Evolutionary conservation across 495 filamentous ascomycete species (phyloP).

Genomic region (Hyaloscypha hepaticicola): DNA sequence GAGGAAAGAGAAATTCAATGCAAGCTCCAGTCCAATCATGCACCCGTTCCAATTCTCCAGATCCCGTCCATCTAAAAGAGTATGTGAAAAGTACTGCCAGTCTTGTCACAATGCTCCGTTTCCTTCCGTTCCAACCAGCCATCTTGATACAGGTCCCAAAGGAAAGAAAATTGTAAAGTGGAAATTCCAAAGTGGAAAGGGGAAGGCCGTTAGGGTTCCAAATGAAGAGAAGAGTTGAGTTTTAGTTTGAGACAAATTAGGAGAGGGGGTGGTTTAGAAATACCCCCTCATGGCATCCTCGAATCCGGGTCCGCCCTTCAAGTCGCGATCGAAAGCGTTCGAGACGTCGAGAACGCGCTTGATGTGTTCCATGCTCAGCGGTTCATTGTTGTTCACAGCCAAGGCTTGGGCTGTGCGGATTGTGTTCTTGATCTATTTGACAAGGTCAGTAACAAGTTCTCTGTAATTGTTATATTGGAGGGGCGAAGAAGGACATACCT

Average conservation of each 20-base stretch:
- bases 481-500: slow-evolving; percentile 39
- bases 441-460: slow-evolving; percentile 22
- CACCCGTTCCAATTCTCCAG: background rate
- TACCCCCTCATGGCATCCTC: slow-evolving; percentile 61
- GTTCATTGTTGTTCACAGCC: slow-evolving; percentile 71
- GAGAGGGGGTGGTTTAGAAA: slow-evolving; percentile 32
- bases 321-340: slow-evolving; percentile 77
- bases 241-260: background rate
- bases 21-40: too few species aligned
- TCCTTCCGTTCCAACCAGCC: background rate
- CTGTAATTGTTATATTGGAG: slow-evolving; percentile 3
- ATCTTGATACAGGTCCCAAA: background rate
- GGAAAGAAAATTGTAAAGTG: background rate
- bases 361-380: slow-evolving; percentile 78
- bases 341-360: slow-evolving; percentile 78
- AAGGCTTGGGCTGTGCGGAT: slow-evolving; percentile 84
- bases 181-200: background rate
- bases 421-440: slow-evolving; percentile 77
- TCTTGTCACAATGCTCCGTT: too few species aligned
- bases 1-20: too few species aligned
- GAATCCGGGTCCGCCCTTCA: slow-evolving; percentile 64
- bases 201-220: background rate
- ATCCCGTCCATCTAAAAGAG: background rate
- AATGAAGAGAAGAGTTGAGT: background rate
- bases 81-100: background rate